Base-by-base conservation (phyloP, 1,139 yeast genomes). In the Zhuliangozyma blackwelliae region DNA sequence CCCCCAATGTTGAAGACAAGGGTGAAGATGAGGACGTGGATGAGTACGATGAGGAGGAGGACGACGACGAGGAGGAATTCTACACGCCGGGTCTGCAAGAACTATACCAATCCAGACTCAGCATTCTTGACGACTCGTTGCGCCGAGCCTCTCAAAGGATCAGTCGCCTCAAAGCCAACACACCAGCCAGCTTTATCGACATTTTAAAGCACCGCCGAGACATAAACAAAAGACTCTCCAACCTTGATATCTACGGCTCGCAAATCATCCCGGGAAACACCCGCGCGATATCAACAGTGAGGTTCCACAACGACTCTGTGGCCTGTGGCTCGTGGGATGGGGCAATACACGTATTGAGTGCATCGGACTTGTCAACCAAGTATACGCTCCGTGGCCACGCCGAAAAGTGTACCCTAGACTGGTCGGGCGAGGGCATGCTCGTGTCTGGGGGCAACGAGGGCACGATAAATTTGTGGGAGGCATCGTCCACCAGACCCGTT, bases 311-410 rank as follows among this genome's bases (percentile, higher is more conserved):
- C 20, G 36, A 47, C 2, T 37, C 39, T 3, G 60, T 86, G 2
- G 85, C 88, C 0, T 69, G 80, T 12, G 95, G 92, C 0, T 84
- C 94, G 29, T 90, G 97, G 97, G 78, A 82, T 40, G 97, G 97
- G 3, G 70, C 72, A 13, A 50, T 88, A 5, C 39, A 45, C 25
- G 33, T 41, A 5, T 39, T 86, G 25, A 57, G 69, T 32, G 49
- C 57, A 2, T 54, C 57, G 0, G 57, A 67, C 22, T 57, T 85
- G 32, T 57, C 61, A 26, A 45, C 61, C 10, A 34, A 49, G 13
- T 40, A 46, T 19, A 45, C 51, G 21, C 59, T 57, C 55, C 67
- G 65, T 1, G 47, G 58, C 7, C 78, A 77, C 38, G 54, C 57
- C 1, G 95, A 86, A 36, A 86, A 84, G 51, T 76, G 87, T 32